These are phyloP conservation scores for Rhynchosporium graminicola DNA, from an alignment of 2,329 filamentous ascomycete species.

Conservation along the genomic window DNA sequence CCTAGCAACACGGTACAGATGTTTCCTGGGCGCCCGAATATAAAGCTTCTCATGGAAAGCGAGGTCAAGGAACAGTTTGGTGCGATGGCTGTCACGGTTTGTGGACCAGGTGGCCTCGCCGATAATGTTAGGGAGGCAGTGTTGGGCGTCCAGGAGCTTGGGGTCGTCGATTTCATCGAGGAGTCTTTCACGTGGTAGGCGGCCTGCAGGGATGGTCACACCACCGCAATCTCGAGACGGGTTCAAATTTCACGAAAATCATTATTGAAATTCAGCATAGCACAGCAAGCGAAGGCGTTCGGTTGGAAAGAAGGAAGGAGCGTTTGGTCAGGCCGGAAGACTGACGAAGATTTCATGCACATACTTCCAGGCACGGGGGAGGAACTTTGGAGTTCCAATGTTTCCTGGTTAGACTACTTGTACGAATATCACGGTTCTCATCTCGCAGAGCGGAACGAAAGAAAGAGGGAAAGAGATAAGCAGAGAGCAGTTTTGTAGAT, in stretches of 20 bases:
- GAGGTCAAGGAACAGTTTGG: conserved; percentile 82
- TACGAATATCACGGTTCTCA: background rate
- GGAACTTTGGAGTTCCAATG: background rate
- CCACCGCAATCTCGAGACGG: no score
- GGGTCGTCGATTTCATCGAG: conserved; percentile 72
- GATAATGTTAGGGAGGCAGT: conserved; percentile 75
- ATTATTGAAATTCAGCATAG: background rate
- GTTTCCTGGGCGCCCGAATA: conserved; percentile 85
- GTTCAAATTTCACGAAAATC: no score
- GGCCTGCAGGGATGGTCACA: background rate
- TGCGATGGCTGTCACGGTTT: conserved; percentile 84
- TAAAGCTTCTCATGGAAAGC: conserved; percentile 74
- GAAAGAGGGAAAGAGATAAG: no score
- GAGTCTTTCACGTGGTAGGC: conserved; percentile 65
- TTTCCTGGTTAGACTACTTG: conserved; percentile 7
- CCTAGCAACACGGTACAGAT: conserved; percentile 83
- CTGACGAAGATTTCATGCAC: conserved; percentile 17
- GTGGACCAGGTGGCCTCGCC: conserved; percentile 72
- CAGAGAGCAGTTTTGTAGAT: no score
- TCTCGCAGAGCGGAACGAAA: no score
- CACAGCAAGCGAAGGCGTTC: conserved; percentile 9
- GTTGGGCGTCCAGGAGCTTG: conserved; percentile 59
- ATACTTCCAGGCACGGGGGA: background rate
- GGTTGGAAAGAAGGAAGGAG: background rate
- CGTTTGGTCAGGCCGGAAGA: background rate